Conservation (phyloP, 1,284 basidiomycete genomes). For the Cryptococcus depauperatus region DNA sequence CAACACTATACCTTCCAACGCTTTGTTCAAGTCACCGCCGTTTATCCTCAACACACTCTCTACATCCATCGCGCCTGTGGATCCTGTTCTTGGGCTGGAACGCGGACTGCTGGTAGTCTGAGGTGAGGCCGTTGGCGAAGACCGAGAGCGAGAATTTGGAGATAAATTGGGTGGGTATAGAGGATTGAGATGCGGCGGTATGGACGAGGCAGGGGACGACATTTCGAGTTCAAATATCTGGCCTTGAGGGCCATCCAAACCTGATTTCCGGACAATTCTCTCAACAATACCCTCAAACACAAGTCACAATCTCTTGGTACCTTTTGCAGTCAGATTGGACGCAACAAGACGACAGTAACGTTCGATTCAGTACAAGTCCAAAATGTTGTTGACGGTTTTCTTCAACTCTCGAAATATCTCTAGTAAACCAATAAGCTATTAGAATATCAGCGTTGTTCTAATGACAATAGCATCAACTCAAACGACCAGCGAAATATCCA, state of each 20-base stretch:
- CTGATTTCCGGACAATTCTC: no score
- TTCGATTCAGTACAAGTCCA: background rate
- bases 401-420: no score
- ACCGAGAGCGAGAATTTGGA: constrained; percentile 10
- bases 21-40: constrained; percentile 50
- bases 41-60: constrained; percentile 25
- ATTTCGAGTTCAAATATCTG: background rate
- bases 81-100: constrained; percentile 23
- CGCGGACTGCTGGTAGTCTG: constrained; percentile 19
- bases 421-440: no score
- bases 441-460: no score
- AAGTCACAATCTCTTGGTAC: background rate
- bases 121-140: constrained; percentile 18
- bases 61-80: constrained; percentile 23
- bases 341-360: background rate
- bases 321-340: background rate
- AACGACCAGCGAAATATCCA: no score
- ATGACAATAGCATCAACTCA: no score
- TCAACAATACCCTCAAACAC: background rate
- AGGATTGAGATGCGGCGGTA: constrained; percentile 19
- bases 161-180: constrained; percentile 7
- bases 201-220: constrained; percentile 9
- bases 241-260: background rate
- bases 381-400: background rate
- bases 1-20: constrained; percentile 62